Evolutionary conservation across 768 basidiomycete species (phyloP), one percentile per base, ranked within the genome.

Genomic region (Lentinula detonsa): DNA sequence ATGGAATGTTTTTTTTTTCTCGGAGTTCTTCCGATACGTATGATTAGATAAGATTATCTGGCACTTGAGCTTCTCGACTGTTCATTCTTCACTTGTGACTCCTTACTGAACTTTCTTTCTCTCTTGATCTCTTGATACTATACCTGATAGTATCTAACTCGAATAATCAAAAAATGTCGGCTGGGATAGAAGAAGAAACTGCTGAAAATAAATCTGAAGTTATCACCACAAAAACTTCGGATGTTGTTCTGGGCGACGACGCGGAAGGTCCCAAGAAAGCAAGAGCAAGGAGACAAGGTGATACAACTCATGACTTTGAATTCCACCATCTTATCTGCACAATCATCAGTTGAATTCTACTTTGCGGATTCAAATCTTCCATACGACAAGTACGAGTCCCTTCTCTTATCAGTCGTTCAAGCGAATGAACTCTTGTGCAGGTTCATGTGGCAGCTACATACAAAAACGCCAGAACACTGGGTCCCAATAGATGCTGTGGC

Each of bases 361-460:
- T 95, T 98, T 74, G 91, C 91, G 56, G 94, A 96, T 73, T 83
- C 93, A n/a, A 97, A 98, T 74, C 83, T 98, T 57, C 95, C 95
- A 1, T 94, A 84, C 65, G 92, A 94, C 80, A 90, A 85, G 89
- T 89, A 67, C 31, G 80, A 60, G 21, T 53, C 40, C 40, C 16
- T 46, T 35, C 8, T 35, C 11, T 0, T 40, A 48, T 46, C 48
- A 18, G 3, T 15, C 10, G 5, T 28, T 8, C 28, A n/a, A n/a
- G 9, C n/a, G 39, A 50, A 18, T 60, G 10, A 60, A 35, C 39
- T 54, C 34, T 65, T 66, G 57, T 72, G 70, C 68, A 94, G 93
- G 75, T 97, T 95, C 79, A 93, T 97, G 91, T 98, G 94, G 93
- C 86, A 90, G 3, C 75, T 95, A 51, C 86, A 96, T 71, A 84